Conservation (phyloP, 1,139 yeast genomes). For the Kodamaea derodonti region DNA sequence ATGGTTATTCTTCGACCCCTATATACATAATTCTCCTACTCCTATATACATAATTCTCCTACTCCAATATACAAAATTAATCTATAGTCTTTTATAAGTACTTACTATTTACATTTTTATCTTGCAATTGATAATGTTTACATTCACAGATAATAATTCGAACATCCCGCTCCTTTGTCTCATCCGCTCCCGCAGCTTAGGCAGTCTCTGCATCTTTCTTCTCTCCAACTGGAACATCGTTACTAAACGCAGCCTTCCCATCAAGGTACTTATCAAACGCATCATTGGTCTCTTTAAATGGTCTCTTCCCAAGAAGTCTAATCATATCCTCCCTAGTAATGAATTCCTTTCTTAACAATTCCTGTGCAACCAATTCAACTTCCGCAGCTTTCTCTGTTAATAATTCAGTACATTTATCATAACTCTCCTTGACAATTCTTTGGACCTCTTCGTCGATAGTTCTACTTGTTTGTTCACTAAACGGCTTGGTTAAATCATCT, state of each 20-base stretch:
- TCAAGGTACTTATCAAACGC: slow-evolving; percentile 84
- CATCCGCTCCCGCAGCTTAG: no score
- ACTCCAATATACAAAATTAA: no score
- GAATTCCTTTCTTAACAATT: slow-evolving; percentile 76
- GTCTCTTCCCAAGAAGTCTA: slow-evolving; percentile 79
- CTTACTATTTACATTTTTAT: no score
- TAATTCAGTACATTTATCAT: slow-evolving; percentile 61
- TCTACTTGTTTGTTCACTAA: slow-evolving; percentile 80
- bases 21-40: no score
- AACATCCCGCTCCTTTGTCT: no score
- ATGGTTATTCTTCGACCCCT: no score
- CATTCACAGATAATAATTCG: no score
- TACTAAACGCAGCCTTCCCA: slow-evolving; percentile 38
- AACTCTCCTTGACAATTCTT: slow-evolving; percentile 75
- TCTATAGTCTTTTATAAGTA: no score
- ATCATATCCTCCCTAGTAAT: slow-evolving; percentile 90
- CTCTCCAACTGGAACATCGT: slow-evolving; percentile 23
- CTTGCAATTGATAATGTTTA: no score
- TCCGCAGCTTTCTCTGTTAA: slow-evolving; percentile 67
- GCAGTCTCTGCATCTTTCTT: slow-evolving; percentile 22
- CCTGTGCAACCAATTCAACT: slow-evolving; percentile 84
- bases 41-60: no score
- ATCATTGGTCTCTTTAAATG: slow-evolving; percentile 85
- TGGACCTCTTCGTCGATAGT: slow-evolving; percentile 82
- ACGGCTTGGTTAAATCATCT: slow-evolving; percentile 78